Base-by-base conservation (phyloP, 345 rosid species). In the Lenwebbia sp. region DNA sequence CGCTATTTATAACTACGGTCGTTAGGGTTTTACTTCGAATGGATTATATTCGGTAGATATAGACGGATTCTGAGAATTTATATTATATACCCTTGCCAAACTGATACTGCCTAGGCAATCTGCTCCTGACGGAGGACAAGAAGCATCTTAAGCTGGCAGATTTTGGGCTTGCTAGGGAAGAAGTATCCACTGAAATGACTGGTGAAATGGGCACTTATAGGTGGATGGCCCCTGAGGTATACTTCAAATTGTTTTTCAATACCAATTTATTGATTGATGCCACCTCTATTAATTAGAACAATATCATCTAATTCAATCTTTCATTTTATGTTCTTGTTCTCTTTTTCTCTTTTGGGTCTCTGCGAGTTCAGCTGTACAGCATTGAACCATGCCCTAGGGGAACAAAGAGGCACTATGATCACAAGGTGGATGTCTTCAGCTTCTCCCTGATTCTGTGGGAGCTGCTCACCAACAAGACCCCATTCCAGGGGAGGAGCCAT, bases 191-290 rank as follows among this genome's bases (percentile, higher is more conserved):
- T 37, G 88, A 88, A 21, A 93, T 94, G 98, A 92, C 93, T 28
- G 85, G 92, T 88, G 96, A 91, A 84, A 93, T 91, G 22, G 98
- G 98, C 33, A 92, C 94, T 51, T 94, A 91, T 86, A 89, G 92
- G 82, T 95, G 94, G 93, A 95, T 95, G 98, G 98, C 98, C 88
- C 98, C 96, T 2, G 98, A 93, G 94, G 96, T 95, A 85, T 40
- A 70, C 44, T 56, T 70, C 25, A 62, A 70, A 2, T 75, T 86
- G 14, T 70, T 85, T 85, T 44, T 26, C 86, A 17, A 33, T 37
- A 41, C 8, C 52, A n/a, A 70, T 19, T n/a, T 5, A 53, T 58
- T n/a, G 37, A 40, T 86, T 54, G 41, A 84, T 17, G 30, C 47
- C 53, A 15, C 22, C 28, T 23, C 40, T 55, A 75, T 86, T 89